Evolutionary conservation across 257 asterid species (phyloP).

Genomic region (Primulina huaijiensis): DNA sequence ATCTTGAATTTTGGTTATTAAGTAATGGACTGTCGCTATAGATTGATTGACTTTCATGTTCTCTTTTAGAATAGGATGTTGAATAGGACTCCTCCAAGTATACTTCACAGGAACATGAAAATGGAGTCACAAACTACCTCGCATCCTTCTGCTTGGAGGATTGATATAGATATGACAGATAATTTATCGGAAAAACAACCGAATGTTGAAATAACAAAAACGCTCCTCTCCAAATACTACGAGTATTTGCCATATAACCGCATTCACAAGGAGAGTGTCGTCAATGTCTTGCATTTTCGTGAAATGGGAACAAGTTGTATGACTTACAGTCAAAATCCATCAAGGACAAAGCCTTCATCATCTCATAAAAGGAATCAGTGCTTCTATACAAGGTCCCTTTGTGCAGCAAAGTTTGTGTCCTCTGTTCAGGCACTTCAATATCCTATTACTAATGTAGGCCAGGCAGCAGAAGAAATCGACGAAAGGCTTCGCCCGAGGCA

Average conservation of each 20-base stretch:
- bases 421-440: constrained; percentile 36
- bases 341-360: constrained; percentile 28
- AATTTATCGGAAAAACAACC: constrained; percentile 27
- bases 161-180: constrained; percentile 27
- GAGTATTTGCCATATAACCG: constrained; percentile 72
- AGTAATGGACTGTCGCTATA: not conserved
- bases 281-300: constrained; percentile 28
- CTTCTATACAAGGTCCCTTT: constrained; percentile 61
- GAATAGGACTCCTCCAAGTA: constrained; percentile 31
- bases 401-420: constrained; percentile 60
- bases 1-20: not conserved
- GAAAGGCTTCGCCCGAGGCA: constrained; percentile 69
- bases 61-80: constrained; percentile 22
- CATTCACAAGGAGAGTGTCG: constrained; percentile 50
- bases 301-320: constrained; percentile 44
- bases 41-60: not conserved
- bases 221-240: constrained; percentile 49
- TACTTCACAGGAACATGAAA: constrained; percentile 37
- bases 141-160: constrained; percentile 37
- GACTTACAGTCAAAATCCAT: constrained; percentile 11
- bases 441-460: constrained; percentile 34
- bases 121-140: constrained; percentile 10
- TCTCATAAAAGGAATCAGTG: constrained; percentile 38
- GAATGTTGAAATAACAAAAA: constrained; percentile 36
- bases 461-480: constrained; percentile 25